phyloP scores from a whole-genome alignment of 345 rosid species.

The Eucalyptus albens region DNA sequence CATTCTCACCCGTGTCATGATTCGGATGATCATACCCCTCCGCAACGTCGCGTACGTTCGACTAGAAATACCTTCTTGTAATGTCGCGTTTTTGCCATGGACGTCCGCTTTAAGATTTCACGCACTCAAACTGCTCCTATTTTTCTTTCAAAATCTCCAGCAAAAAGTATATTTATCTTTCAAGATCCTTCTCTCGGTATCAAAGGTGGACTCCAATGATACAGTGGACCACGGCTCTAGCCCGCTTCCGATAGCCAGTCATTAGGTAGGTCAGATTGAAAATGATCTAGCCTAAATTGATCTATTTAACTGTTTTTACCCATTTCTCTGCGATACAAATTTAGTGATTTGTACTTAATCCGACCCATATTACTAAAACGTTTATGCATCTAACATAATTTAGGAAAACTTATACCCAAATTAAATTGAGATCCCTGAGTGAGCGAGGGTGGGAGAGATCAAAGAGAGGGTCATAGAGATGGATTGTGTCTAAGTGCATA shows the following conservation, averaged over 20 bases:
- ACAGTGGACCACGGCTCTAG: not conserved
- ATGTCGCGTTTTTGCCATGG: not conserved
- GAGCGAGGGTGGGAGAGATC: not conserved
- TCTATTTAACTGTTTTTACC: no score
- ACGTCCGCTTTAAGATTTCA: not conserved
- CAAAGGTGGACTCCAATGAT: not conserved
- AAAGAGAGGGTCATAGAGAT: not conserved
- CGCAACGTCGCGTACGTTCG: not conserved
- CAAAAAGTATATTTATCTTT: not conserved
- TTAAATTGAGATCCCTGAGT: no score
- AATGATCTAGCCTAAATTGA: not conserved
- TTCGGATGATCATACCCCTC: not conserved
- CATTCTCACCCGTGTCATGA: not conserved
- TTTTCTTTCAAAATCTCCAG: not conserved
- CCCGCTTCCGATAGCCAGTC: rapidly evolving
- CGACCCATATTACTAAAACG: no score
- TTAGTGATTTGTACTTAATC: no score
- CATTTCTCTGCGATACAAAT: no score
- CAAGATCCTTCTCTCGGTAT: not conserved
- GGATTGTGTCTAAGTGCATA: not conserved
- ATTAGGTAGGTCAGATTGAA: rapidly evolving
- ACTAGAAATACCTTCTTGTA: not conserved
- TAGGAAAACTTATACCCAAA: not conserved
- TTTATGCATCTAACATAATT: no score
- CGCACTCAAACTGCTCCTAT: not conserved